These are phyloP conservation scores for Cryptosporidium meleagridis DNA, from an alignment of 169 alveolate species.

Conservation along the genomic window DNA sequence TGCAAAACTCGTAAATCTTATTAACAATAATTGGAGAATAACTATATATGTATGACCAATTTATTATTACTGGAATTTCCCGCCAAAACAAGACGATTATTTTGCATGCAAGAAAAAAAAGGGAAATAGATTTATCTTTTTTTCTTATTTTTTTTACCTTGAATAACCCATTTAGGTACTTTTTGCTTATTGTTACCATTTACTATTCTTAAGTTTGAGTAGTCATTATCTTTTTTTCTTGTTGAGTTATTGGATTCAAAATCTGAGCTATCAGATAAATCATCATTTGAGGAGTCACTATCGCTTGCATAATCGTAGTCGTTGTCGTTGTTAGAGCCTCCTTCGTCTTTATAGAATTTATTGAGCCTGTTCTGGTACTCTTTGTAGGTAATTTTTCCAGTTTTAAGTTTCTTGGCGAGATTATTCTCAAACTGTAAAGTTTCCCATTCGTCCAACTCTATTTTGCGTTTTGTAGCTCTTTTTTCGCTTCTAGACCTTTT, in stretches of 20 bases:
- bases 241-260: neutral
- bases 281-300: neutral
- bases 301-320: neutral
- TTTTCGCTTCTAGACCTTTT: conserved; percentile 81
- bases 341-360: neutral
- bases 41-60: conserved; percentile 17
- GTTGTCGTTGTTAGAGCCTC: neutral
- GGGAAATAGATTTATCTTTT: neutral
- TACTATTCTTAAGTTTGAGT: neutral
- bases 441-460: conserved; percentile 83
- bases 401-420: conserved; percentile 86
- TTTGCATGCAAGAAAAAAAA: neutral
- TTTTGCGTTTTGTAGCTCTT: conserved; percentile 79
- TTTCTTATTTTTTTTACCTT: conserved; percentile 33
- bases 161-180: conserved; percentile 52
- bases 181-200: neutral
- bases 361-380: conserved; percentile 34
- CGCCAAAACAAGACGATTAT: neutral
- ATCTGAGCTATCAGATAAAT: neutral
- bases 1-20: conserved; percentile 16
- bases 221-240: neutral
- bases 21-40: conserved; percentile 44
- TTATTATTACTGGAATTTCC: neutral
- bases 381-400: conserved; percentile 83
- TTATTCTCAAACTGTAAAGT: conserved; percentile 86